Conservation (phyloP, 148 eudicot species). For the Vaccinium darrowii region DNA sequence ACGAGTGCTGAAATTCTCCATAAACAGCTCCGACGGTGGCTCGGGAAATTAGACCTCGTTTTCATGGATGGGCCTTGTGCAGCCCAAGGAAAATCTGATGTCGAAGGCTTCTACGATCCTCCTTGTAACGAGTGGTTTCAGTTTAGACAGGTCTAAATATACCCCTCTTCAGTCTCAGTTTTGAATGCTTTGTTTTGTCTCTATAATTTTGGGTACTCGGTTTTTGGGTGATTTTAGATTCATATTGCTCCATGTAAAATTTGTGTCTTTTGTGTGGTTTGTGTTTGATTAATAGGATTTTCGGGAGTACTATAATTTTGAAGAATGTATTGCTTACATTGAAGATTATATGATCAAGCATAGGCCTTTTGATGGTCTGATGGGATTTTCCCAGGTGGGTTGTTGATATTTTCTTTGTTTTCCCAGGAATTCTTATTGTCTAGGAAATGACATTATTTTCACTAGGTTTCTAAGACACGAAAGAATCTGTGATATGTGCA, state of each 20-base stretch:
- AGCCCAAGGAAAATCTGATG: conserved; percentile 15
- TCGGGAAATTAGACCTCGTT: conserved; percentile 17
- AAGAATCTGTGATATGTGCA: too few species aligned
- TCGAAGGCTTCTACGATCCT: conserved; percentile 22
- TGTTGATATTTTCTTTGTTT: background rate
- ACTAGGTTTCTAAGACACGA: too few species aligned
- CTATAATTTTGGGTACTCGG: too few species aligned
- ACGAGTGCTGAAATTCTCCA: conserved; percentile 26
- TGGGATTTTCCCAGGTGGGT: conserved; percentile 44
- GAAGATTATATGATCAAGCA: conserved; percentile 36
- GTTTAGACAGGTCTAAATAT: conserved; percentile 10
- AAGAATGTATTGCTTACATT: too few species aligned
- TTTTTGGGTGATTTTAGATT: too few species aligned
- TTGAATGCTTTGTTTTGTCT: too few species aligned
- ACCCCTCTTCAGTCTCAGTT: too few species aligned
- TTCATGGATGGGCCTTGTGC: conserved; percentile 23
- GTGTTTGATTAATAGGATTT: too few species aligned
- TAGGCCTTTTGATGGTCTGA: conserved; percentile 47
- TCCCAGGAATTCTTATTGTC: background rate
- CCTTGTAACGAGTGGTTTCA: conserved; percentile 30
- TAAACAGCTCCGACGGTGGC: conserved; percentile 23
- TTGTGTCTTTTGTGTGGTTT: too few species aligned
- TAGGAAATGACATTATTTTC: background rate
- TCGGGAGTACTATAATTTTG: too few species aligned
- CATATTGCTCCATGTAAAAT: background rate